These are phyloP conservation scores for Fagus sylvatica DNA, from an alignment of 306 rosid genomes.

Conservation along the genomic window DNA sequence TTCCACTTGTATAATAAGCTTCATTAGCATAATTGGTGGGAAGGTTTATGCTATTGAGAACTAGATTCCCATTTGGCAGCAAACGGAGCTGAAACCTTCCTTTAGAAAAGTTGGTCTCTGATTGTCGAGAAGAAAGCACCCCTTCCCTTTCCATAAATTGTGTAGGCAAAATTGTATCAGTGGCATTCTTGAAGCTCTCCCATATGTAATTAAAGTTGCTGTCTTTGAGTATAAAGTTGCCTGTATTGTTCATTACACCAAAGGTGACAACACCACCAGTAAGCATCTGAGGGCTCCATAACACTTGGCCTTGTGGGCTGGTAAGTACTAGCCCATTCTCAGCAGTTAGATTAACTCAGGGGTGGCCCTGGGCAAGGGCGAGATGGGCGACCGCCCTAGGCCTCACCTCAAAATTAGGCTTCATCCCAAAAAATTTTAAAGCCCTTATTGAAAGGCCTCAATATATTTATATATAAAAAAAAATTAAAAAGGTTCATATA, in stretches of 20 bases:
- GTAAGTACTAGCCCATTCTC: slow-evolving; percentile 7
- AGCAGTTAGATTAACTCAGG: slow-evolving; percentile 10
- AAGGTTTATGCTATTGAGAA: slow-evolving; percentile 15
- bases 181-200: slow-evolving; percentile 30
- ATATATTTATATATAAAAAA: too few species aligned
- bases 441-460: too few species aligned
- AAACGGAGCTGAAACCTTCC: slow-evolving; percentile 31
- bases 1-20: background rate
- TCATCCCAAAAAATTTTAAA: too few species aligned
- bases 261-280: too few species aligned
- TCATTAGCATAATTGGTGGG: background rate
- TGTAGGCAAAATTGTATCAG: slow-evolving; percentile 37
- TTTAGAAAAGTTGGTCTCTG: slow-evolving; percentile 16
- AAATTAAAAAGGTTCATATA: too few species aligned
- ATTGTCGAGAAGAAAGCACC: slow-evolving; percentile 6
- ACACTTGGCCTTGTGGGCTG: background rate
- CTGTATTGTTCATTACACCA: too few species aligned
- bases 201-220: background rate
- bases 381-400: too few species aligned
- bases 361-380: too few species aligned
- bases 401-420: too few species aligned
- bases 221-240: slow-evolving; percentile 1
- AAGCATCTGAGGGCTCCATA: background rate
- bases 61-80: slow-evolving; percentile 12
- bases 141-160: slow-evolving; percentile 15